phyloP scores from a whole-genome alignment of 176 grass and related monocot species.

The Musa beccarii region DNA sequence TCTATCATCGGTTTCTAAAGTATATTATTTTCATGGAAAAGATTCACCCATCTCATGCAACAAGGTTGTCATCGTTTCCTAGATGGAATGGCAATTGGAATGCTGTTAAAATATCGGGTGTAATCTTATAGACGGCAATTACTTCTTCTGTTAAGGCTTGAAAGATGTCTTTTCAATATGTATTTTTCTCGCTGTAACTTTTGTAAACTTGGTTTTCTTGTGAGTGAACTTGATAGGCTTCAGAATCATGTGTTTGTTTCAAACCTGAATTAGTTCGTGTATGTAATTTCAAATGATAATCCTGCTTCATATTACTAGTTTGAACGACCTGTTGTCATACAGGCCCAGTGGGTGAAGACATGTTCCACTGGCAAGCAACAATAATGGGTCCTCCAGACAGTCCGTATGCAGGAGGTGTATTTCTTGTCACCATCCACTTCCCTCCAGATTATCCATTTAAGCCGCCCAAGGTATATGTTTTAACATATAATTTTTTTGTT shows the following conservation, averaged over 20 bases:
- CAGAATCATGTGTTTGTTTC: not conserved
- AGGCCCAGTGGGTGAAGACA: conserved; percentile 1
- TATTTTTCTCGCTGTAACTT: not conserved
- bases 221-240: not conserved
- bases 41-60: no score
- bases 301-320: not conserved
- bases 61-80: no score
- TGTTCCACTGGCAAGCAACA: conserved; percentile 13
- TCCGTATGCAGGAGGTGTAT: conserved; percentile 7
- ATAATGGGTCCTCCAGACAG: conserved; percentile 6
- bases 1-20: no score
- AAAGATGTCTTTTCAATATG: no score
- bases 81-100: no score
- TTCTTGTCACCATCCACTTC: conserved; percentile 10
- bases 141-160: no score
- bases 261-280: not conserved
- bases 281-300: not conserved
- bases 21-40: no score
- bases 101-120: no score
- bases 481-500: no score
- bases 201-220: not conserved
- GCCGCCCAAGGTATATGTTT: conserved; percentile 1
- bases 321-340: not conserved
- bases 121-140: no score
- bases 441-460: conserved; percentile 9